These are phyloP conservation scores for Cyamopsis tetragonoloba DNA, from an alignment of 306 rosid species.

Conservation along the genomic window DNA sequence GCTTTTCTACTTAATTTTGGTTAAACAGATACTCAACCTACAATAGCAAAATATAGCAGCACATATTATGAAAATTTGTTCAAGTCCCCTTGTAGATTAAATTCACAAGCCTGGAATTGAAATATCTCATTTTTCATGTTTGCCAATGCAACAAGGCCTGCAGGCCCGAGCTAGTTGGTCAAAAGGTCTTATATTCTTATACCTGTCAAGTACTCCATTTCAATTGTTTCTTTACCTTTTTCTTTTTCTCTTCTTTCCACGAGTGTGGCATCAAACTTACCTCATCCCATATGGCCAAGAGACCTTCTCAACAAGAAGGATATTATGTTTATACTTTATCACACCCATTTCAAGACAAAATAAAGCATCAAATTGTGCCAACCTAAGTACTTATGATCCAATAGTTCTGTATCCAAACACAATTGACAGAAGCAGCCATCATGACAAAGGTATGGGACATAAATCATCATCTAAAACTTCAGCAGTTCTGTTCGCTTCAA, in stretches of 20 bases:
- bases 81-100: not conserved
- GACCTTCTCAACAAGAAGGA: constrained; percentile 6
- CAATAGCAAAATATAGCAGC: too few species aligned
- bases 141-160: not conserved
- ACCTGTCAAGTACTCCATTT: not conserved
- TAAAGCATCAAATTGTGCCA: constrained; percentile 1
- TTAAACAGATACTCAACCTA: too few species aligned
- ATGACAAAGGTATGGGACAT: not conserved
- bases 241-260: not conserved
- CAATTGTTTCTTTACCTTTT: not conserved
- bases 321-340: not conserved
- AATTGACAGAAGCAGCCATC: constrained; percentile 8
- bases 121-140: not conserved
- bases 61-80: not conserved
- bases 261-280: not conserved
- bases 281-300: not conserved
- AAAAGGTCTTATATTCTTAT: constrained; percentile 1
- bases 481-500: not conserved
- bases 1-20: too few species aligned
- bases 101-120: not conserved
- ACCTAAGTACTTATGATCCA: not conserved
- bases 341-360: not conserved
- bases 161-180: not conserved
- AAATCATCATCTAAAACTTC: constrained; percentile 10
- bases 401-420: constrained; percentile 6